Percentiles rank a stretch among this genome's conserved stretches.
These are phyloP conservation scores for Manihot esculenta DNA, from an alignment of 441 rosid genomes.

Conservation along the genomic window DNA sequence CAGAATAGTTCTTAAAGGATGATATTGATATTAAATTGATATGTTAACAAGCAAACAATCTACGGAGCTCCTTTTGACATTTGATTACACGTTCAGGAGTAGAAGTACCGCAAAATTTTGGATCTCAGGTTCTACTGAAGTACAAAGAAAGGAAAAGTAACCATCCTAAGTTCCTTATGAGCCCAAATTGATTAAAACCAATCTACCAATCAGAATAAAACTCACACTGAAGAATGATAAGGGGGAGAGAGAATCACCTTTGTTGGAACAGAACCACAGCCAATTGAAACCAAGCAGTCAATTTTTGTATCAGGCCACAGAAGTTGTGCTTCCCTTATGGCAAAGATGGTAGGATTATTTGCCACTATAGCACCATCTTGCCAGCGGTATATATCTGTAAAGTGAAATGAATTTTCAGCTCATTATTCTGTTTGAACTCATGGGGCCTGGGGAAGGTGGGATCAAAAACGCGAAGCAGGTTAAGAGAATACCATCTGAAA, in stretches of 20 bases:
- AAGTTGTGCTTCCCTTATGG: slow-evolving; percentile 98
- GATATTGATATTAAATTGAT: too few species aligned
- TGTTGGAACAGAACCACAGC: slow-evolving; percentile 95
- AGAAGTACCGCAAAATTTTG: too few species aligned
- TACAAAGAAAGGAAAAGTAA: not conserved
- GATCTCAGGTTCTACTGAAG: too few species aligned
- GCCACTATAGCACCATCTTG: slow-evolving; percentile 99
- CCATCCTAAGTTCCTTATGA: not conserved
- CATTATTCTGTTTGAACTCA: slow-evolving; percentile 2
- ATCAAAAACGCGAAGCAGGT: slow-evolving; percentile 16
- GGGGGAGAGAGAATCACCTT: slow-evolving; percentile 48
- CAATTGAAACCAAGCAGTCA: slow-evolving; percentile 92
- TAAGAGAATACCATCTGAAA: slow-evolving; percentile 67
- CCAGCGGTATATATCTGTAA: slow-evolving; percentile 80
- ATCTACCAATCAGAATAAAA: not conserved
- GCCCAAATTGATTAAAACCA: not conserved
- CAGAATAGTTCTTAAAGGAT: too few species aligned
- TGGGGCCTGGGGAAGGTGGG: not conserved
- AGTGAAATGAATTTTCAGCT: not conserved
- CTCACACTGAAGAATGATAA: not conserved
- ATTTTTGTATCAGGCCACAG: slow-evolving; percentile 99
- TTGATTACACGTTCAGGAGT: too few species aligned
- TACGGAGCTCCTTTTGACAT: too few species aligned
- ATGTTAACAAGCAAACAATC: too few species aligned
- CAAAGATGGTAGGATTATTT: slow-evolving; percentile 89